Evolutionary conservation across 2,329 filamentous ascomycete species (phyloP).

Genomic region (Graphilbum fragrans): DNA sequence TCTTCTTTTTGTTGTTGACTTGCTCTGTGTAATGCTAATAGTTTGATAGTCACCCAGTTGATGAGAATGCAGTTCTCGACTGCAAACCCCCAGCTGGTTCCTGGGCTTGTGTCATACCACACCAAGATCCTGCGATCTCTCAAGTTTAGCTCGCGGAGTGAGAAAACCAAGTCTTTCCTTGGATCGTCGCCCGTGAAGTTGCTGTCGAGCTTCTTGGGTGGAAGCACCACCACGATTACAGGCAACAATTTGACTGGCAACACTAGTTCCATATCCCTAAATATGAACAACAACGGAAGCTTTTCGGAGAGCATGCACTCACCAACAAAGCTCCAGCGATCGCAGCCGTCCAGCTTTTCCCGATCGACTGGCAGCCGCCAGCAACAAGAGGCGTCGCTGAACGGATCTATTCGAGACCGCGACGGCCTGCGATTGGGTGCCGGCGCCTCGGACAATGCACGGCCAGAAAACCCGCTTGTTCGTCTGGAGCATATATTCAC

Average conservation of each 20-base stretch:
- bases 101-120: constrained; percentile 64
- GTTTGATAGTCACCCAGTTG: constrained; percentile 51
- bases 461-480: constrained; percentile 53
- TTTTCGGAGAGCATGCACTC: constrained; percentile 18
- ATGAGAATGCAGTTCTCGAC: constrained; percentile 59
- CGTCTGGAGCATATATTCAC: constrained; percentile 76
- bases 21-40: background rate
- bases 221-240: constrained; percentile 38
- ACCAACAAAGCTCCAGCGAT: constrained; percentile 5
- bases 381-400: constrained; percentile 30
- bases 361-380: constrained; percentile 1
- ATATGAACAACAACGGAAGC: constrained; percentile 10
- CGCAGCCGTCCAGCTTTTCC: constrained; percentile 3
- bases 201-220: constrained; percentile 68
- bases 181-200: constrained; percentile 84
- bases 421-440: constrained; percentile 26
- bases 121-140: constrained; percentile 64
- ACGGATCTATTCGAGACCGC: constrained; percentile 40
- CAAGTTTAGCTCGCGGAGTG: constrained; percentile 47
- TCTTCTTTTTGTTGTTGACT: background rate
- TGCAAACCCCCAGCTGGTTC: constrained; percentile 50
- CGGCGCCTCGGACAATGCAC: constrained; percentile 33
- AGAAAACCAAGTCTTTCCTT: constrained; percentile 57
- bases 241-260: constrained; percentile 1
- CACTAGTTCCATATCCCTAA: background rate